Evolutionary conservation across 257 asterid species (phyloP).

Genomic region (Solanum sparsipilum): DNA sequence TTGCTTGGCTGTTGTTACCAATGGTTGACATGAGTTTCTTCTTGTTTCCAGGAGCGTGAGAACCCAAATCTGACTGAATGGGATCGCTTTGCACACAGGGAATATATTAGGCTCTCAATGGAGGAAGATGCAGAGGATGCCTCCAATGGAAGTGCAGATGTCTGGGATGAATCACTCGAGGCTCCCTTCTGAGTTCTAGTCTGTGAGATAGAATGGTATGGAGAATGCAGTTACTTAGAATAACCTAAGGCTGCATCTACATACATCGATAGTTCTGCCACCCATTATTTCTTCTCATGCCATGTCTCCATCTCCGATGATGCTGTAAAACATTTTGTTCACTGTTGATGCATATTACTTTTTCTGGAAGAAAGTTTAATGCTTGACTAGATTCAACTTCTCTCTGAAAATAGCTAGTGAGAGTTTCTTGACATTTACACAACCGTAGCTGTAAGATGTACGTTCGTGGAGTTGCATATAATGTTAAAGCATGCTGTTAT

Average conservation of each 20-base stretch:
- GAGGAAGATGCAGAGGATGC: conserved; percentile 99
- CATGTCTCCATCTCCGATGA: neutral
- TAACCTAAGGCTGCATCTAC: neutral
- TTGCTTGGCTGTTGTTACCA: neutral
- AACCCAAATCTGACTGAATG: conserved; percentile 96
- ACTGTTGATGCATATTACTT: neutral
- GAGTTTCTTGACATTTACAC: neutral
- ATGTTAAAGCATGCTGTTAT: neutral
- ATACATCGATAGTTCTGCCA: neutral
- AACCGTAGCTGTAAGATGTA: neutral
- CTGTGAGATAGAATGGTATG: conserved; percentile 32
- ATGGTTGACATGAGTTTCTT: conserved; percentile 6
- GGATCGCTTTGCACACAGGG: conserved; percentile 99
- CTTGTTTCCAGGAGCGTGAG: conserved; percentile 81
- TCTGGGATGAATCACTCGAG: conserved; percentile 99
- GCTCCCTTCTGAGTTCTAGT: conserved; percentile 80
- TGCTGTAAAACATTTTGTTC: neutral
- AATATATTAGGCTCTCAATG: conserved; percentile 97
- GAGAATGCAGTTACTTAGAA: neutral
- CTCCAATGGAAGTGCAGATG: conserved; percentile 99
- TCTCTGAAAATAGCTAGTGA: neutral
- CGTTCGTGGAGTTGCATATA: neutral
- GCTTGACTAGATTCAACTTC: neutral
- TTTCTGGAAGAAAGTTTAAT: neutral
- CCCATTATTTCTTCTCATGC: neutral